Percentiles rank a stretch among this genome's conserved stretches.
Conservation (phyloP, 306 rosid species). For the Vigna reflexopilosa region DNA sequence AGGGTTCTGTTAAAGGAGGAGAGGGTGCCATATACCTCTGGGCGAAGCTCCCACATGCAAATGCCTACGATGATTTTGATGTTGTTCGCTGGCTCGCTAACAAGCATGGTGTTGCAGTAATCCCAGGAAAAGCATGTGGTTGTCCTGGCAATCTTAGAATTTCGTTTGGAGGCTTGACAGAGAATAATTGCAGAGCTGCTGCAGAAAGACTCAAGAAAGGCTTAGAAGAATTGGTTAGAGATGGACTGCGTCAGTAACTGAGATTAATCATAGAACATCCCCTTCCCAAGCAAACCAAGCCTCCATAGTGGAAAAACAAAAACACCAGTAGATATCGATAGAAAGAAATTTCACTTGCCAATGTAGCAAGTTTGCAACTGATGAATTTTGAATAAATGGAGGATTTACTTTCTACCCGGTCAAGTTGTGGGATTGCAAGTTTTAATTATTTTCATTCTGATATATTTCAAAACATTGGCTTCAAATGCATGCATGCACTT, state of each 20-base stretch:
- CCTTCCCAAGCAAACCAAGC: not conserved
- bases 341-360: conserved; percentile 41
- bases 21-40: conserved; percentile 95
- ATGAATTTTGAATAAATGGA: conserved; percentile 57
- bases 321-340: conserved; percentile 16
- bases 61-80: conserved; percentile 54
- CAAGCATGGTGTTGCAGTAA: conserved; percentile 79
- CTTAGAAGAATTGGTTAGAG: conserved; percentile 73
- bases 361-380: conserved; percentile 47
- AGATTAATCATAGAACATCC: not conserved
- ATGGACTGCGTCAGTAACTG: conserved; percentile 64
- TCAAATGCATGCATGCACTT: conserved; percentile 35
- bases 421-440: conserved; percentile 22
- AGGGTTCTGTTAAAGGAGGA: conserved; percentile 88
- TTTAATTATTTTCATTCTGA: conserved; percentile 34
- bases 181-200: conserved; percentile 80
- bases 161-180: conserved; percentile 85
- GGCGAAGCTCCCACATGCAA: conserved; percentile 87
- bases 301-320: not conserved
- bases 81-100: conserved; percentile 88
- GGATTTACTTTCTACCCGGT: conserved; percentile 28
- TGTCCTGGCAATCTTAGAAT: conserved; percentile 80
- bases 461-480: conserved; percentile 2
- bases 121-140: conserved; percentile 89
- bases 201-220: conserved; percentile 80